These are phyloP conservation scores for Lenwebbia sp. DNA, from an alignment of 345 rosid genomes.

Conservation along the genomic window DNA sequence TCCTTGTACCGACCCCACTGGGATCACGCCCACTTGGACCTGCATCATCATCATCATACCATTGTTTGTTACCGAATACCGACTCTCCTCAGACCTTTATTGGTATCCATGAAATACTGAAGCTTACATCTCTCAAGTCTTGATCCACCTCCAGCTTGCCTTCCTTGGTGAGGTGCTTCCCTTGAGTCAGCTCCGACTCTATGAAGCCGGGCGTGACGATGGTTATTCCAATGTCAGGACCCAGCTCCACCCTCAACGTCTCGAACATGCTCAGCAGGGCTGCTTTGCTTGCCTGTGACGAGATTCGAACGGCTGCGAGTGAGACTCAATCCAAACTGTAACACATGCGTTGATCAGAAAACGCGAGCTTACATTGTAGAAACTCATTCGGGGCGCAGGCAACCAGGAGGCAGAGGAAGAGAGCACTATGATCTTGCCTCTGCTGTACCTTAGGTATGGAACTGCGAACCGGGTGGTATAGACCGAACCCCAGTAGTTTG, in stretches of 20 bases:
- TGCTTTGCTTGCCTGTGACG: constrained; percentile 26
- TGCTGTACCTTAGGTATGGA: constrained; percentile 30
- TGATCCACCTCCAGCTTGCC: constrained; percentile 24
- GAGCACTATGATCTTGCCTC: constrained; percentile 32
- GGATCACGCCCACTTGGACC: constrained; percentile 18
- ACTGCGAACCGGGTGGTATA: constrained; percentile 30
- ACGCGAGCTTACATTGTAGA: constrained; percentile 21
- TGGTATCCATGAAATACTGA: neutral
- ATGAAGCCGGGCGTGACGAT: constrained; percentile 30
- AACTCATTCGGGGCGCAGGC: constrained; percentile 7
- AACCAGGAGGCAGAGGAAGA: constrained; percentile 14
- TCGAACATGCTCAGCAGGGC: constrained; percentile 26
- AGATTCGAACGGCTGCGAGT: neutral
- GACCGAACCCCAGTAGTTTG: constrained; percentile 42
- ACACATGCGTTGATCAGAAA: neutral
- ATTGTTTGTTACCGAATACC: neutral
- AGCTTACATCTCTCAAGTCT: constrained; percentile 36
- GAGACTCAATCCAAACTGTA: neutral
- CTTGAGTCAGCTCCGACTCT: constrained; percentile 17
- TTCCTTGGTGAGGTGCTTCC: constrained; percentile 19
- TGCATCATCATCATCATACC: neutral
- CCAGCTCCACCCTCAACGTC: constrained; percentile 32
- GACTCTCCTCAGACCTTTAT: neutral
- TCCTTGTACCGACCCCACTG: constrained; percentile 5
- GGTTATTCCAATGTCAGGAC: constrained; percentile 29